These are phyloP conservation scores for apple (Malus domestica) DNA, from an alignment of 306 rosid genomes.

Conservation along the genomic window DNA sequence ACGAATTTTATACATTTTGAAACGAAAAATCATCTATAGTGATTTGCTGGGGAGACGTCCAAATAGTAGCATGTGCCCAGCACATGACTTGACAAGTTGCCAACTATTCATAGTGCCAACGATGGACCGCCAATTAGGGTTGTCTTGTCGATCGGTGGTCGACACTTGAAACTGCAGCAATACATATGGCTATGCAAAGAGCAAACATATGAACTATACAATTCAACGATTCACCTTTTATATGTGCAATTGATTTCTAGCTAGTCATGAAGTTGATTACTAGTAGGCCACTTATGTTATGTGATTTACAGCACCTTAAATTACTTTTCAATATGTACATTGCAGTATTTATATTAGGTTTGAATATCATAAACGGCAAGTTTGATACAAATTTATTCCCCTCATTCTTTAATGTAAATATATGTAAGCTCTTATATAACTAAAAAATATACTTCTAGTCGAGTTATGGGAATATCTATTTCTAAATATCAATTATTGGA, in stretches of 20 bases:
- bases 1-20: neutral
- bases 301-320: no score
- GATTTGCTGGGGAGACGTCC: neutral
- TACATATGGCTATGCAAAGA: neutral
- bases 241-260: neutral
- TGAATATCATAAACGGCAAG: fast-evolving
- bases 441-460: no score
- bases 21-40: neutral
- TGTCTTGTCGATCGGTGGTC: neutral
- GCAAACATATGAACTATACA: neutral
- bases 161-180: neutral
- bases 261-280: neutral
- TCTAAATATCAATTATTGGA: no score
- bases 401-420: no score
- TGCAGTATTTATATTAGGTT: no score
- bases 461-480: no score
- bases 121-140: no score
- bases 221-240: neutral
- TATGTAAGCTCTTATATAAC: no score
- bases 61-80: neutral
- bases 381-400: no score
- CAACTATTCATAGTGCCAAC: neutral
- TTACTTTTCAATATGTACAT: neutral
- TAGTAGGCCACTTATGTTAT: neutral
- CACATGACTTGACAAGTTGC: neutral